Conservation (phyloP, 345 rosid genomes). For the Crucihimalaya himalaica region DNA sequence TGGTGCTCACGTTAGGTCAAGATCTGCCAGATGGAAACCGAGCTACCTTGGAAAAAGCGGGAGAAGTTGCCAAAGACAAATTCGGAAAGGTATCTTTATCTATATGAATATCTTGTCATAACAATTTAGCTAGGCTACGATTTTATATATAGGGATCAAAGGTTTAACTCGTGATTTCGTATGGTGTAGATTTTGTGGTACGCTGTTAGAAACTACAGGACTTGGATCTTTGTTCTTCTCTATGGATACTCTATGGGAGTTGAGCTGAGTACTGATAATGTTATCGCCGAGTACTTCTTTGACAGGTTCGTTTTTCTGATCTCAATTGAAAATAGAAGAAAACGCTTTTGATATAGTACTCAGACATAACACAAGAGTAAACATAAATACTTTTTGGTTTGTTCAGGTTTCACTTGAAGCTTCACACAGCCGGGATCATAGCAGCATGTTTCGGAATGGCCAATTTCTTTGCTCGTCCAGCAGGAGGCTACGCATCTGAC, state of each 20-base stretch:
- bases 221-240: conserved; percentile 66
- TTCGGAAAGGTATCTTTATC: conserved; percentile 54
- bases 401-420: conserved; percentile 47
- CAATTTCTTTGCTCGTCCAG: conserved; percentile 55
- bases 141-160: neutral
- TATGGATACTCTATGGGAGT: conserved; percentile 70
- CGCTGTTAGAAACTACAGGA: conserved; percentile 61
- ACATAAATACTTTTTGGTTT: neutral
- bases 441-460: conserved; percentile 66
- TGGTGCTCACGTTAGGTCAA: conserved; percentile 74
- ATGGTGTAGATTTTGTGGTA: conserved; percentile 53
- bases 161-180: neutral
- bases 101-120: neutral
- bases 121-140: neutral
- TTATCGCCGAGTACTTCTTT: conserved; percentile 69
- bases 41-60: conserved; percentile 56
- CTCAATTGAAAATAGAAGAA: too few species aligned
- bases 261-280: conserved; percentile 67
- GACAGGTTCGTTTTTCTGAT: conserved; percentile 62
- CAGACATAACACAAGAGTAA: too few species aligned
- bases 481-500: conserved; percentile 54
- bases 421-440: conserved; percentile 55
- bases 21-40: conserved; percentile 81
- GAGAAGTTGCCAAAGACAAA: conserved; percentile 61
- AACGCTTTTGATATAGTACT: too few species aligned